phyloP scores from a whole-genome alignment of 306 rosid genomes.

The Morella rubra region DNA sequence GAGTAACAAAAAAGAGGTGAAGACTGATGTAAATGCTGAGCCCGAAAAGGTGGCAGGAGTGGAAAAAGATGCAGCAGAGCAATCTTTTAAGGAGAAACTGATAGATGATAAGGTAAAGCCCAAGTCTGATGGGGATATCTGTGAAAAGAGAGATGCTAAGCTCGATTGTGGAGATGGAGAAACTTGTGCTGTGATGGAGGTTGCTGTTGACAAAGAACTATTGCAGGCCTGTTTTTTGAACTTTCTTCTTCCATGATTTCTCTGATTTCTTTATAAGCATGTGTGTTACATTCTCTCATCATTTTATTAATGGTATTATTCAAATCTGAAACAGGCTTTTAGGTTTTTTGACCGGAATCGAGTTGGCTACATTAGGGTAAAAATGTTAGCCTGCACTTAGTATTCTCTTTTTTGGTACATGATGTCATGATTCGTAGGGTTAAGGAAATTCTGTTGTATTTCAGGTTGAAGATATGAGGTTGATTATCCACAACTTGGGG shows the following conservation, averaged over 20 bases:
- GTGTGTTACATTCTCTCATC: not conserved
- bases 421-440: conserved; percentile 3
- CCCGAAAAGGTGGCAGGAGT: conserved; percentile 38
- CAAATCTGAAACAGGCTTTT: conserved; percentile 68
- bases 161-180: conserved; percentile 51
- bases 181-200: conserved; percentile 48
- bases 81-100: conserved; percentile 37
- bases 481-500: conserved; percentile 76
- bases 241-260: not conserved
- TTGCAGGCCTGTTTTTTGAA: conserved; percentile 57
- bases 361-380: conserved; percentile 85
- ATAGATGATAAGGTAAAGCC: conserved; percentile 42
- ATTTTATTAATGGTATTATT: conserved; percentile 18
- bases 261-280: conserved; percentile 10
- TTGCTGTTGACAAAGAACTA: conserved; percentile 64
- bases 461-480: conserved; percentile 96
- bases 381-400: not conserved
- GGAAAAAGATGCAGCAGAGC: conserved; percentile 44
- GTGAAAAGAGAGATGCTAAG: conserved; percentile 49
- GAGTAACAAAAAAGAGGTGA: conserved; percentile 40
- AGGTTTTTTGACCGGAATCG: conserved; percentile 84
- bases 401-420: not conserved
- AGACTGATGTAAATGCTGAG: conserved; percentile 30
- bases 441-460: conserved; percentile 24
- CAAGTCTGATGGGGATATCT: conserved; percentile 34